Conservation (phyloP, 495 filamentous ascomycete species). For the Aspergillus nidulans region DNA sequence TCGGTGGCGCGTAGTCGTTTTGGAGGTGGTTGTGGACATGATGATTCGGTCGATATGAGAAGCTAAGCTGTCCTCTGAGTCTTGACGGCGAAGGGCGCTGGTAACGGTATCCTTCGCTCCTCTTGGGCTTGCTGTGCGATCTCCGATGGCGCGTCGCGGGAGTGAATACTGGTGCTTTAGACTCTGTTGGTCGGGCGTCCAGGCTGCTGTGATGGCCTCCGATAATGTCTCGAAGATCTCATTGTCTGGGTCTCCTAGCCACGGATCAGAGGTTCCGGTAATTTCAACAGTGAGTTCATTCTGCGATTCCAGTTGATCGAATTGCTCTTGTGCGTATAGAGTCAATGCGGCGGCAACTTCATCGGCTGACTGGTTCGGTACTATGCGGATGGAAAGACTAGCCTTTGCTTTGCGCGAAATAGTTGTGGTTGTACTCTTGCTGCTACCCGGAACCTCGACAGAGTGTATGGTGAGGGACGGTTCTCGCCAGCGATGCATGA, state of each 20-base stretch:
- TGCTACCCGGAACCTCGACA: slow-evolving; percentile 63
- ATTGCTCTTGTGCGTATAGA: slow-evolving; percentile 65
- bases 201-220: slow-evolving; percentile 77
- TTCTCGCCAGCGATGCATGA: slow-evolving; percentile 95
- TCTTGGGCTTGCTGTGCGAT: slow-evolving; percentile 11
- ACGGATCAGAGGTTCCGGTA: slow-evolving; percentile 90
- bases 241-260: slow-evolving; percentile 89
- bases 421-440: slow-evolving; percentile 66
- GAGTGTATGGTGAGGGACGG: slow-evolving; percentile 91
- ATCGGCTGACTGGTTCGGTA: slow-evolving; percentile 83
- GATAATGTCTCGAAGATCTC: slow-evolving; percentile 88
- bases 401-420: slow-evolving; percentile 84
- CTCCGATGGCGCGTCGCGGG: slow-evolving; percentile 11
- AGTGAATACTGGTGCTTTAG: slow-evolving; percentile 34
- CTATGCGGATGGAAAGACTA: slow-evolving; percentile 82
- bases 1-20: slow-evolving; percentile 33
- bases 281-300: slow-evolving; percentile 81
- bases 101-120: slow-evolving; percentile 12
- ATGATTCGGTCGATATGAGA: slow-evolving; percentile 47
- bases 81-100: slow-evolving; percentile 28
- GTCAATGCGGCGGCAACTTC: slow-evolving; percentile 64
- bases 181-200: slow-evolving; percentile 43
- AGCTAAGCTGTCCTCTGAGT: slow-evolving; percentile 42
- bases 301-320: slow-evolving; percentile 64
- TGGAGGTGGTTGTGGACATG: slow-evolving; percentile 42